Base-by-base conservation (phyloP, 176 grass and related monocot species). In the Lolium rigidum region DNA sequence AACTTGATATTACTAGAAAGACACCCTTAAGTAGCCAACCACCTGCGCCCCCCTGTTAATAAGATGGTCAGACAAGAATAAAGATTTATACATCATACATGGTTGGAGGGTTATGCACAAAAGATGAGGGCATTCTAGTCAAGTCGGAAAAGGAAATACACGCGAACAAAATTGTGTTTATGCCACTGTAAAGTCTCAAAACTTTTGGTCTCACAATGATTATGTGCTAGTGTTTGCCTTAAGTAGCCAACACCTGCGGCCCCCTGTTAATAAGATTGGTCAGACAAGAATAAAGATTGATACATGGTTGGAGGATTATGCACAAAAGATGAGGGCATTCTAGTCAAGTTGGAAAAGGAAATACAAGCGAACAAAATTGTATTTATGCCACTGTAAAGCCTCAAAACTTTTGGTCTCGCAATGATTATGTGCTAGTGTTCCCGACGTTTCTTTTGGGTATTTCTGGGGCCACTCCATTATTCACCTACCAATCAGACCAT, bases 341-440 rank as follows among this genome's bases (percentile, higher is more conserved):
- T 83, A 62, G n/a, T 79, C n/a, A 70, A 79, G 55, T n/a, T 79
- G 28, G 54, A 52, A 79, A 52, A 68, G 43, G 26, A 41, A n/a
- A 47, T 18, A 25, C 62, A 51, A 50, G 28, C 13, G 15, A 50
- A 9, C 24, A 50, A 38, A 84, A 64, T 76, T 76, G 61, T 61
- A 24, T 84, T 49, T 62, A 50, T 64, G 57, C 46, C 25, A 67
- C 6, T 35, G 47, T 52, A 68, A 81, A 68, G 79, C 38, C 35
- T 70, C 8, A 35, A 72, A 70, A 83, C 31, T 44, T 71, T 76
- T 37, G 13, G 43, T 50, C 44, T 64, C 57, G 22, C 28, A 84
- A 39, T 64, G 43, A 76, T 76, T 76, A 16, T 58, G 31, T 18
- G 64, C 17, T 72, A 79, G 17, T 83, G 54, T 86, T 57, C 3